Conservation (phyloP, 2,329 filamentous ascomycete species). For the Polytolypa hystricis region DNA sequence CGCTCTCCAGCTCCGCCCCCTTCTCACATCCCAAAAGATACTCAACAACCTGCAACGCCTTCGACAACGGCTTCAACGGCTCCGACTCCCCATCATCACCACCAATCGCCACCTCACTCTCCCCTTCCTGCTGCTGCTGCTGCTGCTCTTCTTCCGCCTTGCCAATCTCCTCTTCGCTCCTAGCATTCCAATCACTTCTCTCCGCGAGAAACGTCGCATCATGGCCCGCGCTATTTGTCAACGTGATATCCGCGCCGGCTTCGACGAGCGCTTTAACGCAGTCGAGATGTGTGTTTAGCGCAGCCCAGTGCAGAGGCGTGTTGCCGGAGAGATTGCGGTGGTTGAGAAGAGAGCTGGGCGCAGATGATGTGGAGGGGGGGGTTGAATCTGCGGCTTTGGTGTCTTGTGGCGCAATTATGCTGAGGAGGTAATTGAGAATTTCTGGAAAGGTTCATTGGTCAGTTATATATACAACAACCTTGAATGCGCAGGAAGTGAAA, state of each 20-base stretch:
- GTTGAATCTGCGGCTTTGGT: constrained; percentile 7
- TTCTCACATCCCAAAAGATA: constrained; percentile 31
- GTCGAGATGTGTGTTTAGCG: constrained; percentile 74
- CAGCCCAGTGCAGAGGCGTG: constrained; percentile 88
- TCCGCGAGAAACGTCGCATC: constrained; percentile 66
- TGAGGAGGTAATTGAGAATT: constrained; percentile 39
- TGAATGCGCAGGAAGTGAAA: constrained; percentile 3
- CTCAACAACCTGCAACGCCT: constrained; percentile 31
- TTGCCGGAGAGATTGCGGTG: constrained; percentile 71
- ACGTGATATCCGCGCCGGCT: constrained; percentile 62
- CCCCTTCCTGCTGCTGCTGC: constrained; percentile 16
- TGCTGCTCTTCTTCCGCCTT: constrained; percentile 14
- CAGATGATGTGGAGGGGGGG: constrained; percentile 11
- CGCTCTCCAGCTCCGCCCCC: constrained; percentile 23
- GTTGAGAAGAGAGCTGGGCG: constrained; percentile 27
- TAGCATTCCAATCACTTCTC: constrained; percentile 53
- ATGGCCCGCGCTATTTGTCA: constrained; percentile 75
- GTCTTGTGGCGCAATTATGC: constrained; percentile 25
- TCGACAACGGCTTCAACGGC: constrained; percentile 18
- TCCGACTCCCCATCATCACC: constrained; percentile 6
- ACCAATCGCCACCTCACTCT: constrained; percentile 14
- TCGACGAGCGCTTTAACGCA: constrained; percentile 67
- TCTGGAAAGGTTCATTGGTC: constrained; percentile 20
- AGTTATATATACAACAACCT: neutral
- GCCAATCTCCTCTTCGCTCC: constrained; percentile 10